Base-by-base conservation (phyloP, 2,329 filamentous ascomycete species). In the Thelonectria rubi region DNA sequence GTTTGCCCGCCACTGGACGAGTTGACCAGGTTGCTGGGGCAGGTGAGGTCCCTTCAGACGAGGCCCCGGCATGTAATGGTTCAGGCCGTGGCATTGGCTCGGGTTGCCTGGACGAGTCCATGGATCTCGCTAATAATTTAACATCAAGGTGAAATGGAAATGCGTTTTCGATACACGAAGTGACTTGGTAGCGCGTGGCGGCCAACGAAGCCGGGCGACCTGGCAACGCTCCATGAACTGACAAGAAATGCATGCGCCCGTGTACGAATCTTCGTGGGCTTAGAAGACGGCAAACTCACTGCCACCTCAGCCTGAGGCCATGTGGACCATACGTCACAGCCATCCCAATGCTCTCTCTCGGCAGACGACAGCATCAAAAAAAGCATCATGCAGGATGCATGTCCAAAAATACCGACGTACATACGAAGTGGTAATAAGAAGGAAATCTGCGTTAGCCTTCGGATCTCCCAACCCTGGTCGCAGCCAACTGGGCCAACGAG, bases 61-160 rank as follows among this genome's bases (percentile, higher is more conserved):
- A 42, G 32, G n/a, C 43, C 30, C 43, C 17, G 58, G 46, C 18
- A 30, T 34, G 39, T n/a, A 45, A 60, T 52, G 40, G 47, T 60
- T 60, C 58, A 30, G 51, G 47, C 32, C 40, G 10, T 46, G 52
- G 52, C 52, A 60, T 48, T 48, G 54, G 45, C n/a, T 50, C 34
- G 54, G n/a, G 54, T 40, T 56, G 54, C 24, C 53, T 48, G 45
- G 45, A 57, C 55, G 65, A 65, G 64, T 58, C 57, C 60, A 70
- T 69, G 67, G 67, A 69, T 69, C 67, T 68, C 67, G 60, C 58
- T 65, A 55, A 26, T 51, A 52, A 50, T 46, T 51, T 55, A 48
- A 42, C 58, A 43, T 46, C 32, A 50, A 15, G 34, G 34, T 37
- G 34, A 37, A 30, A 46, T 43, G 21, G 21, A 47, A 57, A 50